Conservation (phyloP, 805 yeast genomes). For the Danielozyma ontarioensis region DNA sequence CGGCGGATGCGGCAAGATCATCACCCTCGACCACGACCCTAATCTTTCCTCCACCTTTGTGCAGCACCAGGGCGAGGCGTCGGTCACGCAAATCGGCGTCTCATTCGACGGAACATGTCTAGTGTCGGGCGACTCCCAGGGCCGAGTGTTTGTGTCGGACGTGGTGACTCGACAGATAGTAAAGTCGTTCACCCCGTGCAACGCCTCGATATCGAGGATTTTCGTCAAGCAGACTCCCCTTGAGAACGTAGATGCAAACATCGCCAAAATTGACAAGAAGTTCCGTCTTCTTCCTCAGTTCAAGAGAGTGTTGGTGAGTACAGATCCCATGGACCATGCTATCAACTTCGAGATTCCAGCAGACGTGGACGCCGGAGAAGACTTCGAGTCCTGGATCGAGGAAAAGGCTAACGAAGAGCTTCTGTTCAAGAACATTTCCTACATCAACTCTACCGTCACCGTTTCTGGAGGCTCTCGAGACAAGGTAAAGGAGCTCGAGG, state of each 20-base stretch:
- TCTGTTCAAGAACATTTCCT: constrained; percentile 41
- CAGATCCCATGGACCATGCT: constrained; percentile 37
- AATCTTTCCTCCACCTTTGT: constrained; percentile 48
- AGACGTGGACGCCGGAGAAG: constrained; percentile 14
- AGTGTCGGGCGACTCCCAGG: constrained; percentile 70
- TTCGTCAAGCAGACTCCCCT: constrained; percentile 16
- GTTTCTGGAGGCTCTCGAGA: constrained; percentile 1
- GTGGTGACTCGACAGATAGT: constrained; percentile 62
- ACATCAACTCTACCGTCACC: constrained; percentile 34
- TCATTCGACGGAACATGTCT: constrained; percentile 73
- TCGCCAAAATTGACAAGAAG: constrained; percentile 25
- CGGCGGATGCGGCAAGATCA: constrained; percentile 54
- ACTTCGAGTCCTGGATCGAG: constrained; percentile 47
- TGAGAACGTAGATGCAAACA: constrained; percentile 9
- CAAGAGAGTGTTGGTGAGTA: constrained; percentile 52
- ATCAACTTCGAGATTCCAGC: constrained; percentile 33
- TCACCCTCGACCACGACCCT: constrained; percentile 48
- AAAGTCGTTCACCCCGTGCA: constrained; percentile 45
- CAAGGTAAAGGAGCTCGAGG: constrained; percentile 35
- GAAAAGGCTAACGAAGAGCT: constrained; percentile 47
- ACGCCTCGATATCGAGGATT: constrained; percentile 29
- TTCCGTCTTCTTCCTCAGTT: constrained; percentile 54
- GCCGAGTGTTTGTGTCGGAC: constrained; percentile 66
- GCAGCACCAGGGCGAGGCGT: constrained; percentile 37
- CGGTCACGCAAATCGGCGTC: constrained; percentile 50